Evolutionary conservation across 1,284 basidiomycete genomes (phyloP), one percentile per base, ranked within the genome.

Genomic region (Boletus putidus): DNA sequence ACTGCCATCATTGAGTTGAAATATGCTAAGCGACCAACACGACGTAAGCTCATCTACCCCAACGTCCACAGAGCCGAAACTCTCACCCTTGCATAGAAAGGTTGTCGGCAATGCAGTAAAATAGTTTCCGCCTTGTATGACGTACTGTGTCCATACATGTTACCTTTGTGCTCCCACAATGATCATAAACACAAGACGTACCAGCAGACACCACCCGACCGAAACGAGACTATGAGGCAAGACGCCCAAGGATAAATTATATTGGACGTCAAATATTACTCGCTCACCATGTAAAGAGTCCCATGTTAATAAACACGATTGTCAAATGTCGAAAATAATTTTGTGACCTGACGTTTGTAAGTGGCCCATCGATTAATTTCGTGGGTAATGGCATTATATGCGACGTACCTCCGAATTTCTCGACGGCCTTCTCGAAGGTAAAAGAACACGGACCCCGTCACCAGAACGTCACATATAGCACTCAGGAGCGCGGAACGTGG

Each of bases 401-500:
- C 3, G 14, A 31, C 43, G 2, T 23, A 64, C 63, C 48, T 57
- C 15, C 14, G 53, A 36, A 67, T 16, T 25, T 23, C 20, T 45
- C 61, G 46, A 36, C 35, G 49, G 2, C 62, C 61, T 50, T 44
- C 61, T 44, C 64, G 52, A 47, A 63, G 61, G 31, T 65, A 63
- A n/a, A 63, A 65, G 18, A 66, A 66, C 7, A 66, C 65, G 16
- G 65, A 64, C 3, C 61, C 60, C 1, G 62, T 65, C n/a, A 63
- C 63, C 42, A 63, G 25, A n/a, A 52, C 3, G 21, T 64, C 62
- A 37, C 63, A 52, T 4, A 60, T 47, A 15, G 53, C 65, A 9
- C 52, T 49, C 6, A 63, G 12, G 37, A 66, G n/a, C 8, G 64
- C 64, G 0, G 56, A 60, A 18, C 56, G 49, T 23, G 61, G 55